Evolutionary conservation across 441 rosid genomes (phyloP).

Genomic region (Melastoma candidum): DNA sequence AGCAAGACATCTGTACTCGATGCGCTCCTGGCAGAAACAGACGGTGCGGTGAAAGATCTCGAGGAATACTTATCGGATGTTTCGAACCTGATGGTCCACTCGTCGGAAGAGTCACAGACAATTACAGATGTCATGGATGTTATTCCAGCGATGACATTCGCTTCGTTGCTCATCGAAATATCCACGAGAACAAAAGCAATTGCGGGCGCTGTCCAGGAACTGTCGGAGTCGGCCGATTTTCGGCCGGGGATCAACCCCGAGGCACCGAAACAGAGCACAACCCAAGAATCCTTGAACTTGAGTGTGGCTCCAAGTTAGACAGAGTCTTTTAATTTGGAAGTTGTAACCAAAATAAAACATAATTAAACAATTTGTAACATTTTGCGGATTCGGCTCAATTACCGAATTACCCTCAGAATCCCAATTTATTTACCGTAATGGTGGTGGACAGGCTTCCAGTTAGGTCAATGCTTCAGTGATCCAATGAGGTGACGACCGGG

Average conservation of each 20-base stretch:
- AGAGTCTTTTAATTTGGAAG: background rate
- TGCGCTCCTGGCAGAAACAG: background rate
- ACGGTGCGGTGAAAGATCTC: conserved; percentile 4
- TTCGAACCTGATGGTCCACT: conserved; percentile 8
- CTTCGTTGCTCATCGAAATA: conserved; percentile 37
- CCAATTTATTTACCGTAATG: too few species aligned
- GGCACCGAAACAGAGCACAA: conserved; percentile 22
- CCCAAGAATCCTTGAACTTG: background rate
- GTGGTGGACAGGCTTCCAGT: too few species aligned
- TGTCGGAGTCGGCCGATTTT: conserved; percentile 37
- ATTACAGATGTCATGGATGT: conserved; percentile 25
- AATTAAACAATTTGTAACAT: too few species aligned
- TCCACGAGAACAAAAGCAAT: conserved; percentile 35
- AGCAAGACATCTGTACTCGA: background rate
- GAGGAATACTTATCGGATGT: conserved; percentile 2
- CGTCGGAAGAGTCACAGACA: conserved; percentile 3
- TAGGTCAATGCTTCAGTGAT: too few species aligned
- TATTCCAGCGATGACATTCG: conserved; percentile 39
- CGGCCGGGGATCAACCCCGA: conserved; percentile 20
- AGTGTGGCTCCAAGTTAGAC: conserved; percentile 1
- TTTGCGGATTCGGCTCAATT: too few species aligned
- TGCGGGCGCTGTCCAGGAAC: conserved; percentile 31
- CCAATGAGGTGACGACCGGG: too few species aligned
- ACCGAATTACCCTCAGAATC: too few species aligned
- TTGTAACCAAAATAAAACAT: too few species aligned